Conservation (phyloP, 371 early-diverging fungal species). For the Lichtheimia ramosa region DNA sequence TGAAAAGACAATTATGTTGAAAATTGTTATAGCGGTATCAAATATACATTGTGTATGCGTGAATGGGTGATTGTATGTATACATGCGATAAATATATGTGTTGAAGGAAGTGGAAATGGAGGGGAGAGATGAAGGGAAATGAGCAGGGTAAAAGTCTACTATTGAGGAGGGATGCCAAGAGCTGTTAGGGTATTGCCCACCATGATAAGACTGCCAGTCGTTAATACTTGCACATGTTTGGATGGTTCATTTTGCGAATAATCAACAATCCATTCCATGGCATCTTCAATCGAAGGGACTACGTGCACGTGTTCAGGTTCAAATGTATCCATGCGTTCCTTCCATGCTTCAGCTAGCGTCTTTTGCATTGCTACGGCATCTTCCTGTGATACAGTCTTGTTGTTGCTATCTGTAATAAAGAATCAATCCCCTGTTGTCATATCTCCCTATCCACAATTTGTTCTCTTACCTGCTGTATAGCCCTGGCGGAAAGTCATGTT, state of each 20-base stretch:
- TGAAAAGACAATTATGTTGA: neutral
- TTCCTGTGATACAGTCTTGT: slow-evolving; percentile 62
- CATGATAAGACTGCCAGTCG: slow-evolving; percentile 93
- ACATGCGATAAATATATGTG: neutral
- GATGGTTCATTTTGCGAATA: slow-evolving; percentile 22
- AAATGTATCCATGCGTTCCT: slow-evolving; percentile 31
- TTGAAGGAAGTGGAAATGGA: neutral
- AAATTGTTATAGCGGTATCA: neutral
- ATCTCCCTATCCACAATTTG: neutral
- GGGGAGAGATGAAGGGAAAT: neutral
- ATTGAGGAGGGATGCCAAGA: slow-evolving; percentile 50
- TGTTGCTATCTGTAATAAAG: slow-evolving; percentile 55
- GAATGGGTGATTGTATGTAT: neutral
- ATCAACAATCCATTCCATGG: slow-evolving; percentile 64
- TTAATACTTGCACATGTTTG: slow-evolving; percentile 63
- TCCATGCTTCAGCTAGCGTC: slow-evolving; percentile 54
- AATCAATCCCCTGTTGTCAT: neutral
- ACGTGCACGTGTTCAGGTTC: slow-evolving; percentile 40
- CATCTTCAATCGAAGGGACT: slow-evolving; percentile 67
- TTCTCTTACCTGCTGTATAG: slow-evolving; percentile 34
- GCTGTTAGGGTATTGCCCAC: slow-evolving; percentile 84
- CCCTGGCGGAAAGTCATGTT: slow-evolving; percentile 63
- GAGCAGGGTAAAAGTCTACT: neutral
- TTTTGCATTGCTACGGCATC: slow-evolving; percentile 57
- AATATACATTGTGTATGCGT: neutral